Percentiles rank a stretch among this genome's conserved stretches.
phyloP scores from a whole-genome alignment of 225 moss, liverwort and hornwort species.

The Sphagnum tenellum region DNA sequence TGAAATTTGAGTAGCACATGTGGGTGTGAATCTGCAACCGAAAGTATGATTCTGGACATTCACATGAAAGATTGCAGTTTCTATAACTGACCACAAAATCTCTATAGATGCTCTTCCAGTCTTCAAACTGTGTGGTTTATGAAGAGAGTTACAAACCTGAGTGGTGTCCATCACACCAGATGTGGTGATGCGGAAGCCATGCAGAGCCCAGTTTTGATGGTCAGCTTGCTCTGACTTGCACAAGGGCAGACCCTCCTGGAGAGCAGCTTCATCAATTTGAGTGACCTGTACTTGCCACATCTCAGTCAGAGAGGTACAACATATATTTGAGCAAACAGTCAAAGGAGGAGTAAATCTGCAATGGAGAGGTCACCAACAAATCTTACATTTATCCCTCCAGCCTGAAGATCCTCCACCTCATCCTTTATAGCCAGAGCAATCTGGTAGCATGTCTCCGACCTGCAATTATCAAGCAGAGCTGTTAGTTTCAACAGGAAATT shows the following conservation, averaged over 20 bases:
- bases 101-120: too few species aligned
- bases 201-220: constrained; percentile 58
- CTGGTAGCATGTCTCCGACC: constrained; percentile 75
- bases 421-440: constrained; percentile 82
- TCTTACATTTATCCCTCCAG: constrained; percentile 39
- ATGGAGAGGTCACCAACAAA: not conserved
- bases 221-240: constrained; percentile 57
- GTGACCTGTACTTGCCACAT: constrained; percentile 22
- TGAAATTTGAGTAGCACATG: constrained; percentile 72
- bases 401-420: constrained; percentile 62
- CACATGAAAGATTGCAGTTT: too few species aligned
- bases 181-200: constrained; percentile 54
- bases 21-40: constrained; percentile 47
- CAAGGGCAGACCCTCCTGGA: constrained; percentile 49
- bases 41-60: too few species aligned
- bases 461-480: constrained; percentile 1
- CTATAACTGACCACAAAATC: too few species aligned
- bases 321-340: too few species aligned
- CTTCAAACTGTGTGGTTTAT: too few species aligned
- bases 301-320: too few species aligned
- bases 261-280: constrained; percentile 65
- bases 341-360: too few species aligned
- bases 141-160: constrained; percentile 11
- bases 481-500: not conserved
- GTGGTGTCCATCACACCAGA: constrained; percentile 54